phyloP scores from a whole-genome alignment of 495 filamentous ascomycete genomes.

The Trichoderma virens region DNA sequence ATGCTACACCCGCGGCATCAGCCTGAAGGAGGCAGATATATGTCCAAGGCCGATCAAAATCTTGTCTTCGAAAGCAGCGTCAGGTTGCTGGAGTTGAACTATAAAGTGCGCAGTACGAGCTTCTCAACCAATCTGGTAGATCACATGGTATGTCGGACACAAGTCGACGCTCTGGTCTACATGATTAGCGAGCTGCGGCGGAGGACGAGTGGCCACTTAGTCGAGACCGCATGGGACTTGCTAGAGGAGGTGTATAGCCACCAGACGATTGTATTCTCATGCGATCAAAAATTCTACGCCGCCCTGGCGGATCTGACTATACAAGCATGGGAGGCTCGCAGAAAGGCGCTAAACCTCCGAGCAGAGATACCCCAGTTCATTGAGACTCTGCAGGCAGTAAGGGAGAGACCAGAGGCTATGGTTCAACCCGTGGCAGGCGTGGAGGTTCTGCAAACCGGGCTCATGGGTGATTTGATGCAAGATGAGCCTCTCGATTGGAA shows the following conservation, averaged over 20 bases:
- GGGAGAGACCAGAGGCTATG: neutral
- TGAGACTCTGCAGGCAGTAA: neutral
- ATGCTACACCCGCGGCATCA: slow-evolving; percentile 39
- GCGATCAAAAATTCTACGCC: slow-evolving; percentile 24
- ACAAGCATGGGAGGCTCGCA: slow-evolving; percentile 27
- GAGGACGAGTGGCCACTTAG: slow-evolving; percentile 23
- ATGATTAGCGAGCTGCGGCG: slow-evolving; percentile 33
- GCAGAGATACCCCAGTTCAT: slow-evolving; percentile 6
- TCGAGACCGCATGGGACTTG: slow-evolving; percentile 27
- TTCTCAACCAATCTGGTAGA: slow-evolving; percentile 32
- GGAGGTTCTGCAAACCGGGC: neutral
- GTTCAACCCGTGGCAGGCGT: neutral
- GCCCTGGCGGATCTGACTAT: slow-evolving; percentile 31
- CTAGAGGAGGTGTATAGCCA: slow-evolving; percentile 25
- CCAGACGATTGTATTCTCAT: slow-evolving; percentile 20
- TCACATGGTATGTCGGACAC: slow-evolving; percentile 23
- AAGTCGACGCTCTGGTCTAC: slow-evolving; percentile 36
- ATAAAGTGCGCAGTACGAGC: slow-evolving; percentile 20
- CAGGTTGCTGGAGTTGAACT: slow-evolving; percentile 30
- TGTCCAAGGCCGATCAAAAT: slow-evolving; percentile 31
- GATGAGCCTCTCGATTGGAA: slow-evolving; percentile 8
- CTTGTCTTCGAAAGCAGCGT: slow-evolving; percentile 31
- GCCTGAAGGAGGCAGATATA: slow-evolving; percentile 18
- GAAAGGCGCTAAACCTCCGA: neutral
- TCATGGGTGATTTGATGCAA: slow-evolving; percentile 3